These are phyloP conservation scores for Fulvia fulva DNA, from an alignment of 2,329 filamentous ascomycete species.

Conservation along the genomic window DNA sequence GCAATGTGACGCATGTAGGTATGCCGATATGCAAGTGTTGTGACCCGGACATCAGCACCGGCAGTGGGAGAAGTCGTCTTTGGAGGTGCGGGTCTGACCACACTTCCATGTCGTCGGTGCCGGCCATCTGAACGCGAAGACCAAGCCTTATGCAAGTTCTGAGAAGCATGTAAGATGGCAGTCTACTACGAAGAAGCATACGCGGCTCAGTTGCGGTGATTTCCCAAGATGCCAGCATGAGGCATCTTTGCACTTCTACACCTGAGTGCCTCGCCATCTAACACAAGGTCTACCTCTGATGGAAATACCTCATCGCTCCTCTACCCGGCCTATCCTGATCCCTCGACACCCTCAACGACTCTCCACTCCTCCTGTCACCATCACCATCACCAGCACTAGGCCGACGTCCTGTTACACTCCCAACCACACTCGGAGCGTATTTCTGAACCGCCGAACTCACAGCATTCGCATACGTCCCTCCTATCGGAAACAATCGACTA, in stretches of 20 bases:
- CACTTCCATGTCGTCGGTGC: neutral
- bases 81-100: neutral
- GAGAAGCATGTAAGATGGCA: neutral
- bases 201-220: neutral
- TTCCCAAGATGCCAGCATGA: neutral
- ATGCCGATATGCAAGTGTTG: neutral
- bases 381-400: neutral
- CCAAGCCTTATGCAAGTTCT: neutral
- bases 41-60: neutral
- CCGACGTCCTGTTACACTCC: neutral
- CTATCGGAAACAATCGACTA: constrained; percentile 49
- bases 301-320: neutral
- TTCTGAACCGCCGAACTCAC: neutral
- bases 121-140: neutral
- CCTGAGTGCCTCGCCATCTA: neutral
- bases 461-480: neutral
- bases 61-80: neutral
- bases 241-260: too few species aligned
- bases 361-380: neutral
- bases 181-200: neutral
- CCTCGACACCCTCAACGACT: neutral
- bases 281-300: neutral
- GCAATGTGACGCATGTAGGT: neutral
- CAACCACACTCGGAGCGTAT: neutral
- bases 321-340: neutral